Conservation (phyloP, 2,329 filamentous ascomycete species). For the Ceratocystiopsis brevicomis region DNA sequence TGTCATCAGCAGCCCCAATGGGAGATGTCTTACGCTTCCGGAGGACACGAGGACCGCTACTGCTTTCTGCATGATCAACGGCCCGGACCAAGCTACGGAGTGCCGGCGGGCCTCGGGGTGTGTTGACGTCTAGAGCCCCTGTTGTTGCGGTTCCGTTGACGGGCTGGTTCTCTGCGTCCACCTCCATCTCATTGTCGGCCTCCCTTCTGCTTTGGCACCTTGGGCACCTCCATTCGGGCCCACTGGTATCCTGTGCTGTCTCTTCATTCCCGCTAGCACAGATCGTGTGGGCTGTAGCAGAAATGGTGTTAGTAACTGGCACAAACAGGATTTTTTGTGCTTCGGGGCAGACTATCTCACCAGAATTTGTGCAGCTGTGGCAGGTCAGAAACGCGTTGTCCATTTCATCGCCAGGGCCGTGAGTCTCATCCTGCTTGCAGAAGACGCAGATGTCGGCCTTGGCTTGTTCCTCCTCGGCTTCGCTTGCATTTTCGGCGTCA, state of each 20-base stretch:
- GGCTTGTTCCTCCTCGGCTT: constrained; percentile 31
- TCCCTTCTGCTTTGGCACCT: constrained; percentile 23
- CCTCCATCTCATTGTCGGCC: constrained; percentile 9
- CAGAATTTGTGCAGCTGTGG: constrained; percentile 59
- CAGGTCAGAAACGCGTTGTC: constrained; percentile 67
- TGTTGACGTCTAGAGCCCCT: constrained; percentile 31
- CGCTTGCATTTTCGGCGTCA: constrained; percentile 29
- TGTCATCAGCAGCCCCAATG: constrained; percentile 36
- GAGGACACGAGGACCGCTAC: constrained; percentile 48
- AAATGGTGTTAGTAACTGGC: neutral
- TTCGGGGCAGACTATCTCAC: constrained; percentile 32
- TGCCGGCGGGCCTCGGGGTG: constrained; percentile 50
- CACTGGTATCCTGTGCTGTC: too few species aligned
- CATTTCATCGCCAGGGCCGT: constrained; percentile 56
- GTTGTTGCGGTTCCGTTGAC: constrained; percentile 7
- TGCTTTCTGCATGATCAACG: constrained; percentile 50
- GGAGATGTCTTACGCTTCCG: constrained; percentile 74
- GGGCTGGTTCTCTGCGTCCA: constrained; percentile 9
- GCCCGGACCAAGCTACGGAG: constrained; percentile 45
- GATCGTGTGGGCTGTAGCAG: too few species aligned
- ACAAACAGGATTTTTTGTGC: neutral
- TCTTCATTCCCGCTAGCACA: too few species aligned
- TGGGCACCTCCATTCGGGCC: constrained; percentile 27
- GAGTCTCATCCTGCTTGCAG: constrained; percentile 65
- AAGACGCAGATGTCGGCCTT: constrained; percentile 40